Base-by-base conservation (phyloP, 129 eudicot genomes). In the Flaveria ramosissima region DNA sequence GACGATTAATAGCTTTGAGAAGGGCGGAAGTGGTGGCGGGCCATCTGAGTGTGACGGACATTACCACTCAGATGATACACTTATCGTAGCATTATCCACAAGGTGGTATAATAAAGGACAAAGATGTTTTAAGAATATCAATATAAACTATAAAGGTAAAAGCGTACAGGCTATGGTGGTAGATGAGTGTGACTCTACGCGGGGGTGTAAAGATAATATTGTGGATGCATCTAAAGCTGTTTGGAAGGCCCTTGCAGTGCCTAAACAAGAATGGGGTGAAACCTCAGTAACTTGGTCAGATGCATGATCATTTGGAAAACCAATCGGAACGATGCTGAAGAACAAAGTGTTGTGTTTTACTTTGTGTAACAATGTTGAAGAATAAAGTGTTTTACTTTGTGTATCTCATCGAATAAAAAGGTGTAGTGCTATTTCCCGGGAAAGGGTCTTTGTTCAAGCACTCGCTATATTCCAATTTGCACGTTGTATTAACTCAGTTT, bases 81-180 rank as follows among this genome's bases (percentile, higher is more conserved):
- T 50, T 6, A 65, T 80, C 13, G 80, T 74, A 43, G 84, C 80
- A 5, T 77, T 80, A 43, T 74, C 84, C 16, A 80, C 84, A 0
- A 53, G 70, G 47, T 80, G 84, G 84, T 80, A 73, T 8, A 74
- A 66, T 3, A 68, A 71, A 16, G 84, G 84, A 30, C 23, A 65
- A 21, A 64, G 84, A 27, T 80, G 84, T 47, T 20, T 17, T 53
- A 65, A 73, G 19, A 6, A 19, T 47, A 64, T 80, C 19, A 64
- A 51, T 12, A 51, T 80, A 80, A 47, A 69, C 20, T 76, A 69
- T 8, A 42, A n/a, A 0, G 69, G 55, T 17, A 46, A 8, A 76
- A 80, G 69, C 30, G 74, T 41, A 43, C 57, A 14, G 57, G 83
- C 83, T 12, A 59, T 1, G 72, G 83, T 79, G 78, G 41, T 53